phyloP scores from a whole-genome alignment of 495 filamentous ascomycete genomes.

The Neurospora sp. region DNA sequence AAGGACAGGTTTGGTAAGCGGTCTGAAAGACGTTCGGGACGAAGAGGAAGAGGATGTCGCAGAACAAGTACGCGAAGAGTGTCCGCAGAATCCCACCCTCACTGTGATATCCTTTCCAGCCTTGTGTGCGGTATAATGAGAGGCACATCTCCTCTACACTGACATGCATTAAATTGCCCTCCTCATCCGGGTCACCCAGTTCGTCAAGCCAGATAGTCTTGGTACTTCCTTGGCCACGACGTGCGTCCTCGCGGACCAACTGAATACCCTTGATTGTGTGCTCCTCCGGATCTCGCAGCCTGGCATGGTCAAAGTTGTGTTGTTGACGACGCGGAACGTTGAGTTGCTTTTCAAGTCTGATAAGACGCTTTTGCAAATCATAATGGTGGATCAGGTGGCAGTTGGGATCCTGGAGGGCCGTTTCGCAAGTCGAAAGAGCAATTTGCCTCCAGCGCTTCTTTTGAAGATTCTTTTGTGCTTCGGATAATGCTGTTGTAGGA shows the following conservation, averaged over 20 bases:
- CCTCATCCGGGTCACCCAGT: constrained; percentile 55
- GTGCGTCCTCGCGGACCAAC: constrained; percentile 48
- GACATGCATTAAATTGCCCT: constrained; percentile 29
- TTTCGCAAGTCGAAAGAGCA: constrained; percentile 75
- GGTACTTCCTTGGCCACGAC: constrained; percentile 39
- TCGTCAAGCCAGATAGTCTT: constrained; percentile 87
- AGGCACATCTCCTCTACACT: constrained; percentile 89
- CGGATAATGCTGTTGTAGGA: constrained; percentile 20
- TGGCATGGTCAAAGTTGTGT: constrained; percentile 85
- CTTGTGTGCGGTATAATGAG: constrained; percentile 67
- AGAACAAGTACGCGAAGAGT: constrained; percentile 85
- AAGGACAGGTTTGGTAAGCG: constrained; percentile 81
- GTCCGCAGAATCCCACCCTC: constrained; percentile 88
- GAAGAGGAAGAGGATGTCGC: constrained; percentile 87
- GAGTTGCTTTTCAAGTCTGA: constrained; percentile 77
- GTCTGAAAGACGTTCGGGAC: constrained; percentile 97
- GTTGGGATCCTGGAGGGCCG: constrained; percentile 73
- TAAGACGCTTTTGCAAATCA: constrained; percentile 85
- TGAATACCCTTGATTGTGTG: constrained; percentile 67
- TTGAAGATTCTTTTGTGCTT: constrained; percentile 60
- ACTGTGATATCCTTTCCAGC: constrained; percentile 90
- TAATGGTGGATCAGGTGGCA: constrained; percentile 90
- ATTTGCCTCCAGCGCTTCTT: constrained; percentile 78
- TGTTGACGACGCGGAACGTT: constrained; percentile 79
- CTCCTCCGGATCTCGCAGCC: constrained; percentile 62